phyloP scores from a whole-genome alignment of 192 early-diverging fungal genomes.

The Gryganskiella cystojenkinii region DNA sequence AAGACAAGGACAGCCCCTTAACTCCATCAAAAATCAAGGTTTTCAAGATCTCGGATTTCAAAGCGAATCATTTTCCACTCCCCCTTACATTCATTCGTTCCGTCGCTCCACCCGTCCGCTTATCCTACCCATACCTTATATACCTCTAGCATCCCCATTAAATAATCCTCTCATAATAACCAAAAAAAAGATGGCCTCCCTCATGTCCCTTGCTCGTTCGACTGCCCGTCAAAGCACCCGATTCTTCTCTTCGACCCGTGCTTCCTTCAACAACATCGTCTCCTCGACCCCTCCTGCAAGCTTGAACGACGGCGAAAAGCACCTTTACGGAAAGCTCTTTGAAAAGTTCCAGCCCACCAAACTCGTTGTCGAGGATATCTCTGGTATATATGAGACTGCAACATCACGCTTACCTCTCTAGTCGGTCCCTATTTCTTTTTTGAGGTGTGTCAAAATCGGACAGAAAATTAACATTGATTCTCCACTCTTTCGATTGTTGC shows the following conservation, averaged over 20 bases:
- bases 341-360: slow-evolving; percentile 73
- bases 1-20: background rate
- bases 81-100: background rate
- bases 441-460: no score
- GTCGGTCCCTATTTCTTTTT: no score
- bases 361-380: slow-evolving; percentile 84
- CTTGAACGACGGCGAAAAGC: slow-evolving; percentile 73
- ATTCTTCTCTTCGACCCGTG: slow-evolving; percentile 15
- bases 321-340: slow-evolving; percentile 80
- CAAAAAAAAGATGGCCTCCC: background rate
- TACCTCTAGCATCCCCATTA: background rate
- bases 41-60: no score
- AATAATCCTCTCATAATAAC: background rate
- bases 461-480: no score
- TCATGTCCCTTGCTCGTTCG: slow-evolving; percentile 16
- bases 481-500: no score
- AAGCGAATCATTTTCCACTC: background rate
- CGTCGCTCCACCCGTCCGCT: background rate
- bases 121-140: no score
- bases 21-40: background rate
- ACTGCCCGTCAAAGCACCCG: slow-evolving; percentile 1
- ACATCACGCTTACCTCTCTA: no score
- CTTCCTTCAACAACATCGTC: slow-evolving; percentile 33
- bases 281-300: slow-evolving; percentile 36
- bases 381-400: slow-evolving; percentile 76